Conservation (phyloP, 805 yeast genomes). For the Nakazawaea sp. region DNA sequence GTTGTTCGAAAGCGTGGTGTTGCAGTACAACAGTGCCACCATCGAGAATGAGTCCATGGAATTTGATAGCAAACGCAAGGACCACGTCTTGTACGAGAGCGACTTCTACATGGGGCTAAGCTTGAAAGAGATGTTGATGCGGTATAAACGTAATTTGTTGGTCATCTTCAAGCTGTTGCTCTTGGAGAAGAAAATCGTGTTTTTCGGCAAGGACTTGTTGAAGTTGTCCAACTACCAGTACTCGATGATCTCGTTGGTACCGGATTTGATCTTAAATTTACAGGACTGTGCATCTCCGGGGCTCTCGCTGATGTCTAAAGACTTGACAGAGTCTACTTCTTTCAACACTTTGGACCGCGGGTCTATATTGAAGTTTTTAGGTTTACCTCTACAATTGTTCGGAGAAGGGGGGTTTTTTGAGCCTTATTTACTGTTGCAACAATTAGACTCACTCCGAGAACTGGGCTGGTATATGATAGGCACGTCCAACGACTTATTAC, state of each 20-base stretch:
- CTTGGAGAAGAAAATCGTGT: slow-evolving; percentile 65
- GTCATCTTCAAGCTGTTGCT: slow-evolving; percentile 70
- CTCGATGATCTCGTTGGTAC: slow-evolving; percentile 76
- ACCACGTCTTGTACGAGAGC: slow-evolving; percentile 32
- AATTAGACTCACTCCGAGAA: slow-evolving; percentile 62
- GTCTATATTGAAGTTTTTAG: slow-evolving; percentile 73
- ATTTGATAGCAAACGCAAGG: background rate
- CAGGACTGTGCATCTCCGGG: slow-evolving; percentile 78
- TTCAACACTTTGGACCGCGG: slow-evolving; percentile 72
- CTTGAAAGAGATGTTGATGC: slow-evolving; percentile 54
- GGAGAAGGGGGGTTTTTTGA: slow-evolving; percentile 83
- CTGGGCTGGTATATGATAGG: slow-evolving; percentile 69
- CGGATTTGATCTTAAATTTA: slow-evolving; percentile 66
- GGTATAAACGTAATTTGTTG: slow-evolving; percentile 53
- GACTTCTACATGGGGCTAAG: slow-evolving; percentile 72
- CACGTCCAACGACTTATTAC: slow-evolving; percentile 75
- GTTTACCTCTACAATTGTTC: slow-evolving; percentile 82
- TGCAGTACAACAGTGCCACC: slow-evolving; percentile 26
- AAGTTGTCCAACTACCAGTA: slow-evolving; percentile 76
- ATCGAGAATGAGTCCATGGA: slow-evolving; percentile 6
- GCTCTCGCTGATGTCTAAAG: slow-evolving; percentile 41
- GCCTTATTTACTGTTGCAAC: slow-evolving; percentile 94
- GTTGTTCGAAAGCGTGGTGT: slow-evolving; percentile 59
- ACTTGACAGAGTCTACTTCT: slow-evolving; percentile 52
- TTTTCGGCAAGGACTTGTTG: slow-evolving; percentile 78